These are phyloP conservation scores for Fusarium hostae DNA, from an alignment of 2,329 filamentous ascomycete species.

Conservation along the genomic window DNA sequence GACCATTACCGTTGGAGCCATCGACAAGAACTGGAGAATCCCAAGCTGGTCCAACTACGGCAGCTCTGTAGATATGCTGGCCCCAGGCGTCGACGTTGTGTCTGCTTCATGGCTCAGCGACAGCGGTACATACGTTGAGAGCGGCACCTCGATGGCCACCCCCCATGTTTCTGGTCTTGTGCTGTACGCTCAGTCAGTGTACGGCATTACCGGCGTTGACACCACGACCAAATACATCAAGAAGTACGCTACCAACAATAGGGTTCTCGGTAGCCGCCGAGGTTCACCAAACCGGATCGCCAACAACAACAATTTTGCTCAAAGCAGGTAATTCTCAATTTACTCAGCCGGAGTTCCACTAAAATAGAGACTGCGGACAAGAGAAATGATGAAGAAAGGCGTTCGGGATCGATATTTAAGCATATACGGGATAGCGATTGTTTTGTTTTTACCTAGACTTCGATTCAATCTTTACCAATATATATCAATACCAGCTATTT, in stretches of 20 bases:
- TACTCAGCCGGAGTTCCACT: background rate
- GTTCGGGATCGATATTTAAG: constrained; percentile 4
- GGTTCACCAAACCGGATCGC: constrained; percentile 59
- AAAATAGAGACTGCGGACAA: background rate
- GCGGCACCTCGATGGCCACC: constrained; percentile 71
- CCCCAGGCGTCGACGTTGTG: constrained; percentile 59
- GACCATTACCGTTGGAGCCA: constrained; percentile 50
- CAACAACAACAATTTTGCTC: constrained; percentile 57
- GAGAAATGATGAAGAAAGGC: constrained; percentile 6
- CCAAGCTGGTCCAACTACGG: constrained; percentile 65
- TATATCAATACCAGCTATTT: background rate
- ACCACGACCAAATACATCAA: constrained; percentile 56
- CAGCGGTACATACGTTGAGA: constrained; percentile 58
- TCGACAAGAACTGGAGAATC: constrained; percentile 52
- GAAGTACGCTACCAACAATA: constrained; percentile 53
- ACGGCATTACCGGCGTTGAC: constrained; percentile 48
- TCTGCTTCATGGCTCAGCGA: constrained; percentile 60
- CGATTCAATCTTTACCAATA: constrained; percentile 9
- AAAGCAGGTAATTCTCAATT: constrained; percentile 20
- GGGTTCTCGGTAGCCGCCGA: constrained; percentile 51
- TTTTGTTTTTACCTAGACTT: constrained; percentile 2
- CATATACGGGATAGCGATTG: constrained; percentile 4
- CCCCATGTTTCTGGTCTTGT: constrained; percentile 70
- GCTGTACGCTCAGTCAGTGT: constrained; percentile 59
- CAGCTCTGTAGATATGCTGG: constrained; percentile 59